A percentile compares a stretch with the other conserved stretches of the same genome.
Evolutionary conservation across 345 rosid species (phyloP).

Genomic region (Raphanus sativus): DNA sequence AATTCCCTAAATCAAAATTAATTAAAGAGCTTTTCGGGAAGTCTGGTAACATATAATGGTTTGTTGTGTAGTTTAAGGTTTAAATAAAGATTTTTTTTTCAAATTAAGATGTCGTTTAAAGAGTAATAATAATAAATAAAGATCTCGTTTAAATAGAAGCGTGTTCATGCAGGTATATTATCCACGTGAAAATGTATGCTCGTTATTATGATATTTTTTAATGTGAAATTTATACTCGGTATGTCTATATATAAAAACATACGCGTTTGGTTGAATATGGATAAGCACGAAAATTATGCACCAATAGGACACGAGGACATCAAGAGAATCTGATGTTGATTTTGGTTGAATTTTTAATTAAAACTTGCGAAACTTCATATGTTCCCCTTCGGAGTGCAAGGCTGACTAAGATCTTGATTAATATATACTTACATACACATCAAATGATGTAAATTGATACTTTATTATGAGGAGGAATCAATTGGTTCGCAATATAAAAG

Average conservation of each 20-base stretch:
- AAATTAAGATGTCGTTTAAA: not conserved
- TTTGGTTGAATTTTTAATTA: not conserved
- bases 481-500: conserved; percentile 1
- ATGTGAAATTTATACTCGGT: not conserved
- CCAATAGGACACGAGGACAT: conserved; percentile 34
- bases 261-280: conserved; percentile 14
- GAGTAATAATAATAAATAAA: no score
- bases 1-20: not conserved
- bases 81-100: no score
- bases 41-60: not conserved
- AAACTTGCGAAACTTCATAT: conserved; percentile 18
- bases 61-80: not conserved
- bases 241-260: not conserved
- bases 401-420: conserved; percentile 21
- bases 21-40: not conserved
- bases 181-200: conserved; percentile 22
- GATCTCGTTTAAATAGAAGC: not conserved
- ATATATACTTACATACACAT: conserved; percentile 9
- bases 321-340: conserved; percentile 11
- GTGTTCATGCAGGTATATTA: not conserved
- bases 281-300: conserved; percentile 5
- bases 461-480: conserved; percentile 6
- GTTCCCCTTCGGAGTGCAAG: conserved; percentile 16
- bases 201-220: not conserved
- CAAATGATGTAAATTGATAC: conserved; percentile 33